A percentile compares a stretch with the other conserved stretches of the same genome.
phyloP scores from a whole-genome alignment of 129 eudicot species.

The Scalesia atractyloides region DNA sequence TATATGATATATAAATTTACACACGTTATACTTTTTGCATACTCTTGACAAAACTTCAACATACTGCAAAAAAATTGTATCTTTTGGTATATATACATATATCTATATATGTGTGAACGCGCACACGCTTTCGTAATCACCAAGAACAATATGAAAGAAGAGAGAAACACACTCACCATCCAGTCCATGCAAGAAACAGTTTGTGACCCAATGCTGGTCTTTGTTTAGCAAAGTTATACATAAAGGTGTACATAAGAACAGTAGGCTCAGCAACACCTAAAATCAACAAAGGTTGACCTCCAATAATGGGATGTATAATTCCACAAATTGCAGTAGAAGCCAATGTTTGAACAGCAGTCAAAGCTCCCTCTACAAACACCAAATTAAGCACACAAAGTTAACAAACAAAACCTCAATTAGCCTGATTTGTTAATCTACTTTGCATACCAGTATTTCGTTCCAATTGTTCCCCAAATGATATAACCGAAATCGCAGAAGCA shows the following conservation, averaged over 20 bases:
- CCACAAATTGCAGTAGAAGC: constrained; percentile 97
- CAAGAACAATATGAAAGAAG: background rate
- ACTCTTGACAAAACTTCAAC: background rate
- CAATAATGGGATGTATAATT: constrained; percentile 87
- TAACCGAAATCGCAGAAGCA: constrained; percentile 95
- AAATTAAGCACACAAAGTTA: constrained; percentile 4
- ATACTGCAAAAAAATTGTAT: too few species aligned
- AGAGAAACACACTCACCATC: constrained; percentile 60
- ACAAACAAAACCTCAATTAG: background rate
- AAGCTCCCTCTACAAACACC: constrained; percentile 72
- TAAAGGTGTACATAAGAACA: constrained; percentile 95
- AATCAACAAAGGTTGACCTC: constrained; percentile 95
- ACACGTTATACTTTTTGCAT: background rate
- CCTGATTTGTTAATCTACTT: background rate
- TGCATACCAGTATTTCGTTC: constrained; percentile 78
- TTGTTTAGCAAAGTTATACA: constrained; percentile 94
- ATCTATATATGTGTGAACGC: background rate
- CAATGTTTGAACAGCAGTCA: constrained; percentile 92
- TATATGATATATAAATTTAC: background rate
- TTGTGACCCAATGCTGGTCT: constrained; percentile 86
- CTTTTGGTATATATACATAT: too few species aligned
- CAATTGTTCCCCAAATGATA: constrained; percentile 93
- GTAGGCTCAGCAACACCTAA: constrained; percentile 99
- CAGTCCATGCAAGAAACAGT: constrained; percentile 92
- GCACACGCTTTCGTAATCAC: background rate